Base-by-base conservation (phyloP, 768 basidiomycete genomes). In the Cystofilobasidium bisporidii region DNA sequence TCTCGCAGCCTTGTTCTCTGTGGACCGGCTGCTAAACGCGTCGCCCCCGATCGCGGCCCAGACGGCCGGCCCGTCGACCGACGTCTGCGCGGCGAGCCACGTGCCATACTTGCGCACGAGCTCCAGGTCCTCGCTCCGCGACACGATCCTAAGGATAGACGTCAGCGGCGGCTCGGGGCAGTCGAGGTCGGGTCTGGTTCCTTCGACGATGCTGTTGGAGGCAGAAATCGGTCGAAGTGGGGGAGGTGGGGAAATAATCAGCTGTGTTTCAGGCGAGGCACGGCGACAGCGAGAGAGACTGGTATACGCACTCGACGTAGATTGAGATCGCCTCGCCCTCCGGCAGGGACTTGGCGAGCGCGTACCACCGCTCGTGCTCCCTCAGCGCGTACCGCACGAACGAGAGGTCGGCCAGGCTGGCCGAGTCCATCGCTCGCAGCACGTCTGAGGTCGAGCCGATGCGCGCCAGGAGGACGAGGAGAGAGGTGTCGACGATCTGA, bases 401-500 rank as follows among this genome's bases (percentile, higher is more conserved):
- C 3, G 28, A 40, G 5, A 61, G n/a, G 28, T 61, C 48, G 33
- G 66, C 66, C n/a, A 45, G 50, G 55, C 61, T 48, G 18, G 61
- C 20, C 1, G 45, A 47, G 24, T 63, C 61, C 22, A 63, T 43
- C 41, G 62, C 57, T 41, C 50, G 55, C 22, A 67, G 48, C 60
- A 67, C 62, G 9, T 48, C 47, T 24, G 45, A 32, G 3, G 67
- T 68, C n/a, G 53, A 45, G 6, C 67, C 83, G 18, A 79, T 78
- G 63, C 82, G 80, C 1, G 86, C 84, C 40, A 87, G 85, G 14
- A 92, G 77, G 75, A 88, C 88, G n/a, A 82, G 84, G 0, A 89
- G 81, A 0, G 86, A 84, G 1, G 88, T 91, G 74, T 91, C 89
- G n/a, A 91, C 84, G 33, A 85, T 82, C 88, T 89, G 36, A n/a